Conservation (phyloP, 1,139 yeast genomes). For the Petasospora fabianii region DNA sequence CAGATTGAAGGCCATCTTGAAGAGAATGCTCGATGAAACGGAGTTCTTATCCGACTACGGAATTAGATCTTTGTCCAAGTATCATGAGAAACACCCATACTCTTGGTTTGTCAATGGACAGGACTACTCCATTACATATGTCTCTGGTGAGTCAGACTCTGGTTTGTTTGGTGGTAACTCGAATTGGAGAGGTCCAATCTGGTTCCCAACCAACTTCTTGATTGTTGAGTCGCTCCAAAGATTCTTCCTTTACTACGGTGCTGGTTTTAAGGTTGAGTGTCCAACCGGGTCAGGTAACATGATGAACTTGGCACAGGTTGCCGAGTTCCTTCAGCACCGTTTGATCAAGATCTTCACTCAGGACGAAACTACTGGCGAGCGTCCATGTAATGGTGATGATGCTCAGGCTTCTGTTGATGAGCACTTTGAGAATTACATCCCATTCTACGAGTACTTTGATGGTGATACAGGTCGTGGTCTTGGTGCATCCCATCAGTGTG, state of each 20-base stretch:
- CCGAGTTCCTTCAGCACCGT: constrained; percentile 88
- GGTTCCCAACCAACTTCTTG: constrained; percentile 93
- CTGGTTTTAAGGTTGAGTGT: constrained; percentile 81
- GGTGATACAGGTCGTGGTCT: constrained; percentile 95
- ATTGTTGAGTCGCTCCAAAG: constrained; percentile 87
- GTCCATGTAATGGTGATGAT: constrained; percentile 79
- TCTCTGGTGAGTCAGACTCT: constrained; percentile 92
- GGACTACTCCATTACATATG: constrained; percentile 68
- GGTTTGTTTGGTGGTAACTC: constrained; percentile 98
- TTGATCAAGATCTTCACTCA: constrained; percentile 76
- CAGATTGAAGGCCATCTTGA: constrained; percentile 70
- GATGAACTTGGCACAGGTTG: constrained; percentile 86
- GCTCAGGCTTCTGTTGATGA: constrained; percentile 65
- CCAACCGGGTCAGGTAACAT: constrained; percentile 84
- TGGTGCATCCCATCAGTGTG: constrained; percentile 95
- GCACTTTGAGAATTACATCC: constrained; percentile 70
- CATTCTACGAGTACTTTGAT: constrained; percentile 88
- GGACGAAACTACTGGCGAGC: constrained; percentile 57
- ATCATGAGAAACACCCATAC: constrained; percentile 83
- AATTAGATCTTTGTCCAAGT: constrained; percentile 84
- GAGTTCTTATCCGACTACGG: constrained; percentile 89
- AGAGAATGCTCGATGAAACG: constrained; percentile 80
- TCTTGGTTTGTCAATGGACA: constrained; percentile 83
- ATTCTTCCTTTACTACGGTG: constrained; percentile 87
- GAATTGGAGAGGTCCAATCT: constrained; percentile 98